Evolutionary conservation across 306 rosid species (phyloP), one percentile per base, ranked within the genome.

Genomic region (Quillaja saponaria): DNA sequence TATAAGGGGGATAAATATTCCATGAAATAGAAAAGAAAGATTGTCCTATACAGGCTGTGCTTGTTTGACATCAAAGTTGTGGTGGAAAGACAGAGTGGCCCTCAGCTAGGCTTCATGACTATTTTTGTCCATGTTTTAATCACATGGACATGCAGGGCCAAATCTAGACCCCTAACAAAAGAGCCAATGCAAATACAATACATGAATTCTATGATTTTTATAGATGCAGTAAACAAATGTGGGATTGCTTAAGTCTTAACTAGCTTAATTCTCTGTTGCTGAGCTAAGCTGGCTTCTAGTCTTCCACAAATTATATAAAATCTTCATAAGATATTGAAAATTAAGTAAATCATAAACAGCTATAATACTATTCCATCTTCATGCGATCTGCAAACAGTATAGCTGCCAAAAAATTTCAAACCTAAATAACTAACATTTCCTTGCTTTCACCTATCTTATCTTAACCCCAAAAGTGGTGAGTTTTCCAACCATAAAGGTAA

Each of bases 101-200:
- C 74, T 77, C 88, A 81, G 84, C 86, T 79, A 64, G 79, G 72
- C 76, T 75, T 60, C 44, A 35, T 78, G 69, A 56, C 28, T 68
- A 28, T 41, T 33, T 76, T 49, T 68, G 49, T 40, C 35, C 64
- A 47, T 15, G 6, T 17, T 55, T 35, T 56, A 19, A 55, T 54
- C 83, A 71, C 81, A 61, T 69, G 78, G 41, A 67, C 50, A 34
- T 13, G 66, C 68, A 70, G 68, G 34, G 45, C 60, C 67, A 51
- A 63, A 55, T 45, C 34, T 19, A 50, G 55, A 56, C 37, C 28
- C 17, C 18, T 77, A 56, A 49, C 46, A 4, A 40, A 47, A 19
- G 53, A 53, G 44, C 34, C 38, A 51, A 58, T 13, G 14, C 14
- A 42, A 35, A 19, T 13, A 5, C 31, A 42, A 44, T 25, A 25